phyloP scores from a whole-genome alignment of 164 flowering plant genomes.

The Magnolia changhungtana region DNA sequence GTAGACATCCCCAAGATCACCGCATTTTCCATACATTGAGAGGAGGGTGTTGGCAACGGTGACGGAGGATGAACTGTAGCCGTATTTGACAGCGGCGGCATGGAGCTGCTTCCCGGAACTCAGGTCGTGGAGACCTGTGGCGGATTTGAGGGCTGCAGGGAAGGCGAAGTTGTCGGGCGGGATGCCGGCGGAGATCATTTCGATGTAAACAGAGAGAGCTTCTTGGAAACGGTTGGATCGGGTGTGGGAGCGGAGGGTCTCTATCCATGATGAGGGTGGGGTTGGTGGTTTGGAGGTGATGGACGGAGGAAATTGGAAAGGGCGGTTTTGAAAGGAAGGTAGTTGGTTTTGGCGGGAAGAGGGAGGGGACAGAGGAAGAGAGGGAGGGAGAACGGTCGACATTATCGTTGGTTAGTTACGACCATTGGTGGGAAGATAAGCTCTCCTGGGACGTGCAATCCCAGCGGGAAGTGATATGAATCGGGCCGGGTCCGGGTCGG shows the following conservation, averaged over 20 bases:
- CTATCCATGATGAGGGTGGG: slow-evolving; percentile 48
- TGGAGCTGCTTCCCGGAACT: slow-evolving; percentile 55
- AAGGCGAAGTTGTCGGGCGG: slow-evolving; percentile 62
- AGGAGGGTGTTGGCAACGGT: slow-evolving; percentile 67
- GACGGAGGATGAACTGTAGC: slow-evolving; percentile 38
- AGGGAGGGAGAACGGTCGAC: not conserved
- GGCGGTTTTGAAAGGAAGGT: slow-evolving; percentile 3
- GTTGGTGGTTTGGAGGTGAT: slow-evolving; percentile 2
- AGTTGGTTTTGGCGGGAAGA: slow-evolving; percentile 15
- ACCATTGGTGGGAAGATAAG: not conserved
- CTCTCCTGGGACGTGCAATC: not conserved
- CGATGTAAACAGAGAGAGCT: slow-evolving; percentile 54
- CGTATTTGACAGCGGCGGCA: slow-evolving; percentile 50
- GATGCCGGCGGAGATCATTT: slow-evolving; percentile 43
- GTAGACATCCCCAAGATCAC: slow-evolving; percentile 36
- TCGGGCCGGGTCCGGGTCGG: too few species aligned
- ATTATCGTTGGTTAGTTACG: not conserved
- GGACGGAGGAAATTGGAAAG: slow-evolving; percentile 1
- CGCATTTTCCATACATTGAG: slow-evolving; percentile 63
- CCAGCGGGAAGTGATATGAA: too few species aligned
- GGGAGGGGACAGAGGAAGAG: not conserved
- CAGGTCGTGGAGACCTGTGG: slow-evolving; percentile 44
- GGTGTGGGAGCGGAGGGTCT: slow-evolving; percentile 38
- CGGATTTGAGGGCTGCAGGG: slow-evolving; percentile 70
- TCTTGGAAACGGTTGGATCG: slow-evolving; percentile 41